These are phyloP conservation scores for Euphorbia corollata DNA, from an alignment of 441 rosid species.

Conservation along the genomic window DNA sequence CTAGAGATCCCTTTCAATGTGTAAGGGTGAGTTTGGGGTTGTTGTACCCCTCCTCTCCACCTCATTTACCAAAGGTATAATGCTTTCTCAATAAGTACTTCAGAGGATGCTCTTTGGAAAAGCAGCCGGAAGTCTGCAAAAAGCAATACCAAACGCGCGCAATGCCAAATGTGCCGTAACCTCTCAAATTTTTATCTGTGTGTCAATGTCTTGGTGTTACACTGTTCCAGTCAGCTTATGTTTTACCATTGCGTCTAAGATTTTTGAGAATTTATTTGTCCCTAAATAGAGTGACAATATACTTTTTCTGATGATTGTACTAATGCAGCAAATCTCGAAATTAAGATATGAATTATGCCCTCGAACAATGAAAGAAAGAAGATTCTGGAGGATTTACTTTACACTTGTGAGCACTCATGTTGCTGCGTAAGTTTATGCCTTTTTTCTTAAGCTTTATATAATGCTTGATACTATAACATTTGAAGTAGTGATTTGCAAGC, in stretches of 20 bases:
- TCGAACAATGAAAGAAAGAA: conserved; percentile 61
- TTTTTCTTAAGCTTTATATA: neutral
- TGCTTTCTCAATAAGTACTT: no score
- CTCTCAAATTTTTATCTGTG: neutral
- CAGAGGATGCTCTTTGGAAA: no score
- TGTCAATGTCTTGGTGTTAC: neutral
- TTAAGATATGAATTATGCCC: conserved; percentile 83
- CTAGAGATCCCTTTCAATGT: no score
- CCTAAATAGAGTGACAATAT: no score
- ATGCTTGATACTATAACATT: neutral
- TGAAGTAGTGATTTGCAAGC: neutral
- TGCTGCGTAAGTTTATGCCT: conserved; percentile 45
- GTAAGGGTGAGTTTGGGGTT: no score
- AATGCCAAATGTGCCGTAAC: no score
- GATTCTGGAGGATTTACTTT: conserved; percentile 85
- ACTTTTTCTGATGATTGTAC: neutral
- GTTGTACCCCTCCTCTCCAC: no score
- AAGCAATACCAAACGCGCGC: no score
- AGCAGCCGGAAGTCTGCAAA: no score
- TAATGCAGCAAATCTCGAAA: conserved; percentile 64
- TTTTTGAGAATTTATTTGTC: neutral
- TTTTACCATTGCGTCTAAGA: neutral
- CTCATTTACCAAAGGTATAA: no score
- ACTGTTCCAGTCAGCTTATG: neutral
- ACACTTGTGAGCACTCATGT: conserved; percentile 64